Conservation (phyloP, 352 stramenopile species). For the Hyaloperonospora arabidopsidis region DNA sequence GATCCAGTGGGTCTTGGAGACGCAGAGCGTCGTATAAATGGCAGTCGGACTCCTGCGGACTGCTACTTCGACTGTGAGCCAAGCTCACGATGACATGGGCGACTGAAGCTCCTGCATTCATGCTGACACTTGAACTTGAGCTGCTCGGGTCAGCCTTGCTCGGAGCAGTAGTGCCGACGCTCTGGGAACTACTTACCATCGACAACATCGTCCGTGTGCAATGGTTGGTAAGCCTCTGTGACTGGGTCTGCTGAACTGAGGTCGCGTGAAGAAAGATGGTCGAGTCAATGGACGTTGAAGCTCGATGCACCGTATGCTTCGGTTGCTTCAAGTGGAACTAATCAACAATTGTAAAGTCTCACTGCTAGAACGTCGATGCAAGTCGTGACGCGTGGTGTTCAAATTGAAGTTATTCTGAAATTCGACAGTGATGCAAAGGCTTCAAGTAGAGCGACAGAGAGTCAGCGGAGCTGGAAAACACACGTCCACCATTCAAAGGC, state of each 20-base stretch:
- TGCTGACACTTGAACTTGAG: conserved; percentile 12
- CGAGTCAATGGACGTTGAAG: conserved; percentile 15
- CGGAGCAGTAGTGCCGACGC: conserved; percentile 11
- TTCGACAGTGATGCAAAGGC: conserved; percentile 33
- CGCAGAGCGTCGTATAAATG: conserved; percentile 9
- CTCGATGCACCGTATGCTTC: background rate
- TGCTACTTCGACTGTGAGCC: conserved; percentile 15
- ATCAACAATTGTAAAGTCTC: no score
- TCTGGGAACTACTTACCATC: conserved; percentile 45
- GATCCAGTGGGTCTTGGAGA: conserved; percentile 10
- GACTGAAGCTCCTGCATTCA: conserved; percentile 24
- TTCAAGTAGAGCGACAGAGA: conserved; percentile 53
- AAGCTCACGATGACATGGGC: conserved; percentile 29
- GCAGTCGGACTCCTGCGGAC: conserved; percentile 6
- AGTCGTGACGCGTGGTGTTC: conserved; percentile 9
- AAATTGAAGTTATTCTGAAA: conserved; percentile 63
- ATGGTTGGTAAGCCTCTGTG: no score
- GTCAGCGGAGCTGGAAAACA: conserved; percentile 28
- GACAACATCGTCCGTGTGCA: conserved; percentile 38
- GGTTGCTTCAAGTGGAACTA: conserved; percentile 8
- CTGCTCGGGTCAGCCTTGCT: conserved; percentile 12
- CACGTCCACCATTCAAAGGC: conserved; percentile 41
- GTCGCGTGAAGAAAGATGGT: background rate
- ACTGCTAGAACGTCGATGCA: background rate
- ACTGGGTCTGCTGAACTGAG: conserved; percentile 7